These are phyloP conservation scores for Rosa rugosa DNA, from an alignment of 306 rosid species.

Conservation along the genomic window DNA sequence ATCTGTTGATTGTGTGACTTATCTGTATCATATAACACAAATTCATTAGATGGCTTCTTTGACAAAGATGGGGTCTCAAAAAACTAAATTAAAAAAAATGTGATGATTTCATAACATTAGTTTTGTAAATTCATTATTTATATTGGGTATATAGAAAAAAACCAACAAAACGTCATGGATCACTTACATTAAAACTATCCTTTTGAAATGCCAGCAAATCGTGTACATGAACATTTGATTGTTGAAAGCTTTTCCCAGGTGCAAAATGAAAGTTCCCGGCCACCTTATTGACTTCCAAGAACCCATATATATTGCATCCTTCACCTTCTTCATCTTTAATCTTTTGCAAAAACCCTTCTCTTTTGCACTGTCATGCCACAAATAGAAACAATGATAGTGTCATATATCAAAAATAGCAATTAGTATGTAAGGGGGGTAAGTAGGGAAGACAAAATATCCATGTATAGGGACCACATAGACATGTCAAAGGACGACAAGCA, in stretches of 20 bases:
- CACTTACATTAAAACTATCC: slow-evolving; percentile 91
- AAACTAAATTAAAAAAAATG: neutral
- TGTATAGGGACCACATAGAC: neutral
- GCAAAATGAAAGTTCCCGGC: slow-evolving; percentile 99
- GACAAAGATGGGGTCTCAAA: slow-evolving; percentile 9
- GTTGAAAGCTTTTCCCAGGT: slow-evolving; percentile 98
- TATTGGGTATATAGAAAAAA: neutral
- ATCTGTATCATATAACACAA: slow-evolving; percentile 44
- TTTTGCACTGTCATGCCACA: slow-evolving; percentile 70
- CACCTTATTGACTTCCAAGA: slow-evolving; percentile 93
- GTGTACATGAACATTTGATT: slow-evolving; percentile 87
- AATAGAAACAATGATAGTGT: slow-evolving; percentile 15
- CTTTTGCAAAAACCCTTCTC: slow-evolving; percentile 95
- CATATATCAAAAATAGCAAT: neutral
- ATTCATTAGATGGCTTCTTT: slow-evolving; percentile 24
- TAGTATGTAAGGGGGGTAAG: neutral
- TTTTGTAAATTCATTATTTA: neutral
- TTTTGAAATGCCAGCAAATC: slow-evolving; percentile 90
- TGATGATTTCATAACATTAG: neutral
- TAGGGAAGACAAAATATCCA: neutral
- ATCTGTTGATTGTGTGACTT: slow-evolving; percentile 83
- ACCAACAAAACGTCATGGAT: slow-evolving; percentile 13
- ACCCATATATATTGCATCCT: slow-evolving; percentile 95
- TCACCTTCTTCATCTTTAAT: slow-evolving; percentile 98
- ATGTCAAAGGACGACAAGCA: neutral